Conservation (phyloP, 2,329 filamentous ascomycete genomes). For the Botrytis hyacinthi region DNA sequence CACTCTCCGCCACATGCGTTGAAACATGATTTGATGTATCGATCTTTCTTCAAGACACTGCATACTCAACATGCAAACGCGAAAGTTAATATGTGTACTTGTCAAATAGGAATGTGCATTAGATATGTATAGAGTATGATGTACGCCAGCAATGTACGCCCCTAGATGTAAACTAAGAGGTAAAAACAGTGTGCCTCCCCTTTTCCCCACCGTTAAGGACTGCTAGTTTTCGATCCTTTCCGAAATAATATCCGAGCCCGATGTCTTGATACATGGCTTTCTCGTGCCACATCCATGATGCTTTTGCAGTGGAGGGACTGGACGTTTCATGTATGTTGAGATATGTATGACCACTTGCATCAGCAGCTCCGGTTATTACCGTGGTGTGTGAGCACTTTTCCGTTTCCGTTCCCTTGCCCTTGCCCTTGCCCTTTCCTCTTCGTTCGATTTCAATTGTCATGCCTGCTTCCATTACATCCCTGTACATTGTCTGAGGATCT, state of each 20-base stretch:
- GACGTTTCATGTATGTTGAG: not conserved
- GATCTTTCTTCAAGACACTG: not conserved
- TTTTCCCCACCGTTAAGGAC: not conserved
- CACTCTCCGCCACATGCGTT: not conserved
- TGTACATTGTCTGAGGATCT: conserved; percentile 9
- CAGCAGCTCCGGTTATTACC: not conserved
- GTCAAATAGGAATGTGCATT: not conserved
- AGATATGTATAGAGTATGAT: not conserved
- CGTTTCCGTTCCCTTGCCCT: conserved; percentile 22
- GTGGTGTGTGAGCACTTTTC: not conserved
- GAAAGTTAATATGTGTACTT: not conserved
- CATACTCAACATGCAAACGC: not conserved
- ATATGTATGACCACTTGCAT: not conserved
- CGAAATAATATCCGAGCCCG: conserved; percentile 33
- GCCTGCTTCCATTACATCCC: conserved; percentile 28
- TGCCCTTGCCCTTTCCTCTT: conserved; percentile 34
- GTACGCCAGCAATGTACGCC: not conserved
- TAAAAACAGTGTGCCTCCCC: not conserved
- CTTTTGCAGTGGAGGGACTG: not conserved
- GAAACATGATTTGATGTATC: not conserved
- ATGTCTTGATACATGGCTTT: conserved; percentile 35
- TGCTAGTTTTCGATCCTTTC: conserved; percentile 10
- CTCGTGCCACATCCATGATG: conserved; percentile 31
- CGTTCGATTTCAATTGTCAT: conserved; percentile 29
- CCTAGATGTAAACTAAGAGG: not conserved